Evolutionary conservation across 2,329 filamentous ascomycete species (phyloP).

Genomic region (Clonostachys solani): DNA sequence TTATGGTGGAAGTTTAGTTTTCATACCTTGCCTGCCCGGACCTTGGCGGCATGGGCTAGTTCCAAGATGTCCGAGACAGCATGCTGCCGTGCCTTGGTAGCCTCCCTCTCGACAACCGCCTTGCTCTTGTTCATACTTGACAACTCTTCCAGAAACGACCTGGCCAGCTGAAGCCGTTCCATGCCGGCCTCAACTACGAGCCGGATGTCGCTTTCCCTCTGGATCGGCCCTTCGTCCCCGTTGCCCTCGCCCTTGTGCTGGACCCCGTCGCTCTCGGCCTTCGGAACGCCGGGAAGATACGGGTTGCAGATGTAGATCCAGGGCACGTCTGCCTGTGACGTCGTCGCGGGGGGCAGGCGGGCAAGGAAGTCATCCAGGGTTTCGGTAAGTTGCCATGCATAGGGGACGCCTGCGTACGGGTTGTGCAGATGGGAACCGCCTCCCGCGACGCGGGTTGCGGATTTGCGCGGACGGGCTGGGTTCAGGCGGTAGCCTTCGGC

Average conservation of each 20-base stretch:
- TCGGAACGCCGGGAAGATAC: constrained; percentile 33
- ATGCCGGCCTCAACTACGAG: constrained; percentile 49
- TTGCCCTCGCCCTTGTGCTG: constrained; percentile 32
- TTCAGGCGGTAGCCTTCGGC: constrained; percentile 13
- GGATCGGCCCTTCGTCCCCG: constrained; percentile 43
- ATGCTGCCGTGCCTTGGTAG: constrained; percentile 43
- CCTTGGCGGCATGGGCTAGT: constrained; percentile 53
- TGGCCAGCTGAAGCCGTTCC: constrained; percentile 41
- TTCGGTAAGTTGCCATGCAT: constrained; percentile 62
- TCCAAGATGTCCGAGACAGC: constrained; percentile 52
- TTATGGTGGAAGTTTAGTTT: background rate
- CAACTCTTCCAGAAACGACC: constrained; percentile 36
- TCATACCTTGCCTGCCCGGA: constrained; percentile 62
- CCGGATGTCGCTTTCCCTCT: constrained; percentile 36
- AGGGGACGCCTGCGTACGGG: constrained; percentile 46
- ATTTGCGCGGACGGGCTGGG: constrained; percentile 17
- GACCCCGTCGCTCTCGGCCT: constrained; percentile 19
- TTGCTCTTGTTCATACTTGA: constrained; percentile 13
- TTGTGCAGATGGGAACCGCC: constrained; percentile 38
- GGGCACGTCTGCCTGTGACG: constrained; percentile 38
- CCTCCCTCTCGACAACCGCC: constrained; percentile 33
- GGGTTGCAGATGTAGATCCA: constrained; percentile 78
- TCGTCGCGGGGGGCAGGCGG: constrained; percentile 65
- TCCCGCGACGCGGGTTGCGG: constrained; percentile 17
- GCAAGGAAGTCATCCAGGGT: constrained; percentile 60